Percentiles rank a stretch among this genome's conserved stretches.
These are phyloP conservation scores for Fraxinus anomala DNA, from an alignment of 257 asterid genomes.

Conservation along the genomic window DNA sequence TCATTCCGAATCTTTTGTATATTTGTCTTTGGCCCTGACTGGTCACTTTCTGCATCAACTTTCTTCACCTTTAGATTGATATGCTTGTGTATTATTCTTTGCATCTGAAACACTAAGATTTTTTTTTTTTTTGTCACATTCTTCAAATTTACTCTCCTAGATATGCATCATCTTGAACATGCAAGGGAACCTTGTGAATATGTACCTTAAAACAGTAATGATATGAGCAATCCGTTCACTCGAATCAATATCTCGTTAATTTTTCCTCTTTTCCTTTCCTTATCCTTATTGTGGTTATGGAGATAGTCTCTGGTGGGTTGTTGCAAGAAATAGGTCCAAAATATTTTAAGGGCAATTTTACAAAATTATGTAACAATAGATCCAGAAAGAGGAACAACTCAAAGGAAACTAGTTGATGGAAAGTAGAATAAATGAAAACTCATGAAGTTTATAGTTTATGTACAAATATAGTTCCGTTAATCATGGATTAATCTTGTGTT, in stretches of 20 bases:
- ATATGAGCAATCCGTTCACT: not conserved
- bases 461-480: not conserved
- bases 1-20: not conserved
- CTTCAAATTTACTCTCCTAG: not conserved
- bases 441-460: not conserved
- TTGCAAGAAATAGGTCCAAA: not conserved
- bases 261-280: not conserved
- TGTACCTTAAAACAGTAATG: not conserved
- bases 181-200: not conserved
- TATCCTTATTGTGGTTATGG: not conserved
- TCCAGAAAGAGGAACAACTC: not conserved
- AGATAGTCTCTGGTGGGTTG: not conserved
- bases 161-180: not conserved
- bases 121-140: not conserved
- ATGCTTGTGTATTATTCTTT: not conserved
- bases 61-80: not conserved
- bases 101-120: not conserved
- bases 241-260: not conserved
- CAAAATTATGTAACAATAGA: not conserved
- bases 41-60: slow-evolving; percentile 1
- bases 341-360: not conserved
- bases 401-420: not conserved
- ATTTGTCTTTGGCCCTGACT: not conserved
- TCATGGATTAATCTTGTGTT: not conserved
- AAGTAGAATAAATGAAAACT: not conserved